These are phyloP conservation scores for Macrolepiota dolichaula DNA, from an alignment of 768 basidiomycete species.

Conservation along the genomic window DNA sequence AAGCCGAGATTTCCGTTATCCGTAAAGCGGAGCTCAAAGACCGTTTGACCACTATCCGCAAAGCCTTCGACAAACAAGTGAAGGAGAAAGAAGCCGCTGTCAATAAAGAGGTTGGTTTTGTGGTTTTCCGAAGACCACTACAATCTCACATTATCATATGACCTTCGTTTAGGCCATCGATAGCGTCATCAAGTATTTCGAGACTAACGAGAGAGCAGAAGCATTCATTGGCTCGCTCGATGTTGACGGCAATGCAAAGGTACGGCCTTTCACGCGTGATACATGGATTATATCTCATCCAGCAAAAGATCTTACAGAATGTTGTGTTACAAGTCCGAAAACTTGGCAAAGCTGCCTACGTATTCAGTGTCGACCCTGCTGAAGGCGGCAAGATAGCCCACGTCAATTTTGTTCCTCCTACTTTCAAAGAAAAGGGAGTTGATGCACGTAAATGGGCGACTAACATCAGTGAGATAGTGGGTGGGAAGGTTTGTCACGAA, in stretches of 20 bases:
- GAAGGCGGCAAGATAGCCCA: slow-evolving; percentile 79
- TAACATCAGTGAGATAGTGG: slow-evolving; percentile 72
- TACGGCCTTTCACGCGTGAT: slow-evolving; percentile 20
- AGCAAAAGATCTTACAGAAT: slow-evolving; percentile 63
- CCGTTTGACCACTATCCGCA: slow-evolving; percentile 64
- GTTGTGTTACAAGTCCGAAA: slow-evolving; percentile 78
- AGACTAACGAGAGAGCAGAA: slow-evolving; percentile 66
- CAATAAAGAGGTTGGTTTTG: slow-evolving; percentile 64
- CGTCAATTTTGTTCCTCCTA: slow-evolving; percentile 71
- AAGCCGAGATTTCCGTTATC: slow-evolving; percentile 85
- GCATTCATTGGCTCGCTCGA: slow-evolving; percentile 71
- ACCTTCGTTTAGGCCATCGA: slow-evolving; percentile 64
- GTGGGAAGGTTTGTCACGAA: slow-evolving; percentile 72
- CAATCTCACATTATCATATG: background rate
- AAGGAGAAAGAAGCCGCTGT: slow-evolving; percentile 79
- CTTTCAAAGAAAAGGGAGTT: slow-evolving; percentile 57
- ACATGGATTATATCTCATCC: slow-evolving; percentile 1
- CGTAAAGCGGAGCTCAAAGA: slow-evolving; percentile 80
- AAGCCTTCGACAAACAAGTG: slow-evolving; percentile 78
- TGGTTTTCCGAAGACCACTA: background rate
- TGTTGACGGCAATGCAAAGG: slow-evolving; percentile 86
- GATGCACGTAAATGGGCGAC: slow-evolving; percentile 90
- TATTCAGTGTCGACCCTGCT: slow-evolving; percentile 73
- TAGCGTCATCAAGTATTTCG: slow-evolving; percentile 67
- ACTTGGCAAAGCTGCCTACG: slow-evolving; percentile 79